phyloP scores from a whole-genome alignment of 1,139 yeast species.

The Candida sp. region DNA sequence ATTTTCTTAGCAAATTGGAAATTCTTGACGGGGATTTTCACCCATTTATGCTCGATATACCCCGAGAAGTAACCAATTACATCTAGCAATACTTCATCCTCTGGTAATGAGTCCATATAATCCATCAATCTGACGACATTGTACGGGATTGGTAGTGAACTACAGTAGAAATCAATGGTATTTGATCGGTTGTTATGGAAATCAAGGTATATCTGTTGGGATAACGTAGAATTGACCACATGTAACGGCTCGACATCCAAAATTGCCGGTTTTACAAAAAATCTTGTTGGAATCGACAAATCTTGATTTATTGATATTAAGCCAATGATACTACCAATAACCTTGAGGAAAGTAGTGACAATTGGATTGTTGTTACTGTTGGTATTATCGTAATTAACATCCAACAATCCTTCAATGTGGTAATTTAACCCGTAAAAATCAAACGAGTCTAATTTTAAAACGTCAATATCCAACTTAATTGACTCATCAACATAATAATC shows the following conservation, averaged over 20 bases:
- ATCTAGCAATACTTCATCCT: conserved; percentile 14
- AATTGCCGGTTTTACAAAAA: conserved; percentile 18
- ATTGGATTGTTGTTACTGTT: conserved; percentile 9
- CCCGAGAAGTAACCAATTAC: conserved; percentile 17
- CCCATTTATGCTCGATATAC: conserved; percentile 12
- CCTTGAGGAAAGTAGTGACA: conserved; percentile 12
- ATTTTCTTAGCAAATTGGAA: conserved; percentile 14
- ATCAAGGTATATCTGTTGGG: conserved; percentile 22
- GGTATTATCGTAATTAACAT: conserved; percentile 22
- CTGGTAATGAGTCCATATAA: conserved; percentile 12
- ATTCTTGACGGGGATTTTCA: conserved; percentile 13
- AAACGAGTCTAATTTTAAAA: conserved; percentile 16
- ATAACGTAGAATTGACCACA: conserved; percentile 17
- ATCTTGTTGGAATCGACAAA: conserved; percentile 13
- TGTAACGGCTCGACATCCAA: conserved; percentile 16
- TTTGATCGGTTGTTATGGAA: conserved; percentile 18
- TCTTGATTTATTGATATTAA: conserved; percentile 18
- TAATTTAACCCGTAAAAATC: conserved; percentile 21
- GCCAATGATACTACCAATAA: conserved; percentile 20
- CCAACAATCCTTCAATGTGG: conserved; percentile 20
- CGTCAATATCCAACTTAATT: conserved; percentile 15
- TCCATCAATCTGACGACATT: conserved; percentile 18
- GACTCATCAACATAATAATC: conserved; percentile 14
- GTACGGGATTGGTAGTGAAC: conserved; percentile 17
- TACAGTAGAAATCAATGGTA: conserved; percentile 22